These are phyloP conservation scores for Sporisorium graminicola DNA, from an alignment of 1,284 basidiomycete genomes.

Conservation along the genomic window DNA sequence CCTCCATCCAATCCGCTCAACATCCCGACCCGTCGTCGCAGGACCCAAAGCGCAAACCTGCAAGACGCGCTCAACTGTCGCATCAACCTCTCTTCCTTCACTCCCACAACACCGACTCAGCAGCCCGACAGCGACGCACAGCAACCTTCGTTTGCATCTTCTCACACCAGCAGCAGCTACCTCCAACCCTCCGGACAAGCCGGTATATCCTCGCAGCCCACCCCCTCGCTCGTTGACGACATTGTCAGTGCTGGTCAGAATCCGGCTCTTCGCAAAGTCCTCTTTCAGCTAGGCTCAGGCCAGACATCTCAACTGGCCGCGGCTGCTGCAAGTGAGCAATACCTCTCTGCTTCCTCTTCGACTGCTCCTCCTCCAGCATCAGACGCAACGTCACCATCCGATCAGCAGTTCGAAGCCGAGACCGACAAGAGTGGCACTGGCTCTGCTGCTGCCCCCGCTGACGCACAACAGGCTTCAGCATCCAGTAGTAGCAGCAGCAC, in stretches of 20 bases:
- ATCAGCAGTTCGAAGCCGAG: not conserved
- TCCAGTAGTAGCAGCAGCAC: not conserved
- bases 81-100: slow-evolving; percentile 43
- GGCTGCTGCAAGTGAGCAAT: slow-evolving; percentile 14
- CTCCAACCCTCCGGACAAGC: slow-evolving; percentile 18
- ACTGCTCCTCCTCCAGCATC: slow-evolving; percentile 6
- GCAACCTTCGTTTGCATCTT: not conserved
- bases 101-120: slow-evolving; percentile 8
- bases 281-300: slow-evolving; percentile 46
- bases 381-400: not conserved
- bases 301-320: slow-evolving; percentile 31
- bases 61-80: slow-evolving; percentile 57
- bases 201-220: slow-evolving; percentile 5
- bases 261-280: slow-evolving; percentile 46
- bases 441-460: not conserved
- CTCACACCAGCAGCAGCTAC: slow-evolving; percentile 26
- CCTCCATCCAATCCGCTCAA: slow-evolving; percentile 49
- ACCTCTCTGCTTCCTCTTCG: slow-evolving; percentile 14
- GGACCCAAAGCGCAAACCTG: slow-evolving; percentile 54
- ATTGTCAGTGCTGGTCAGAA: slow-evolving; percentile 46
- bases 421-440: not conserved
- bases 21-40: slow-evolving; percentile 51
- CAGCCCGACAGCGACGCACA: not conserved
- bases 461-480: not conserved
- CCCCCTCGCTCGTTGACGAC: slow-evolving; percentile 26